A percentile compares a stretch with the other conserved stretches of the same genome.
phyloP scores from a whole-genome alignment of 495 filamentous ascomycete genomes.

The Neurospora sp. region DNA sequence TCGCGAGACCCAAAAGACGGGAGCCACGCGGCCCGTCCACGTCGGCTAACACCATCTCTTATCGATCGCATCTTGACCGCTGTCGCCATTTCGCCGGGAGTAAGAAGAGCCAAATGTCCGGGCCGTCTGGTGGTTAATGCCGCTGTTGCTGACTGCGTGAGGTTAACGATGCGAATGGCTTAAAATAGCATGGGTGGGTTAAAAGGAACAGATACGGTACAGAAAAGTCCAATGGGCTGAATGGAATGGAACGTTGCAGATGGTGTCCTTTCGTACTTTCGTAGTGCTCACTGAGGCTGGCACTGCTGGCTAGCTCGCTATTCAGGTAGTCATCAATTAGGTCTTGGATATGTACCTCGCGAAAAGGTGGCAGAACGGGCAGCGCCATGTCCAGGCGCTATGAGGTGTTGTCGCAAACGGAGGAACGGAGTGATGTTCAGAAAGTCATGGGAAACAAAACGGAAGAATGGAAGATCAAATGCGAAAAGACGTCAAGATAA shows the following conservation, averaged over 20 bases:
- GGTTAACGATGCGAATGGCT: neutral
- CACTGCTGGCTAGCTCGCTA: neutral
- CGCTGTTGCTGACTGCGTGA: neutral
- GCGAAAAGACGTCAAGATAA: neutral
- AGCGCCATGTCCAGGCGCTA: neutral
- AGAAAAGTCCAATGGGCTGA: neutral
- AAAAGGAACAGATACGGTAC: too few relatives aligned
- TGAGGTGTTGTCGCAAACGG: neutral
- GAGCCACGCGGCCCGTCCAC: neutral
- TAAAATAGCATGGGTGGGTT: neutral
- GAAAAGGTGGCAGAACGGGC: neutral
- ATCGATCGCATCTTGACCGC: neutral
- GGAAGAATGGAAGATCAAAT: neutral
- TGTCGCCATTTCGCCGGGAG: neutral
- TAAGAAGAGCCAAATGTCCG: neutral
- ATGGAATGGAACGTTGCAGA: neutral
- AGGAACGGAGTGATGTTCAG: neutral
- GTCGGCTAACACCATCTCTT: neutral
- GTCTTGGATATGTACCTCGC: neutral
- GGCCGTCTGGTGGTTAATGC: neutral
- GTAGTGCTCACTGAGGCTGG: neutral
- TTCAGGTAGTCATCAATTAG: neutral
- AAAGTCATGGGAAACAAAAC: neutral
- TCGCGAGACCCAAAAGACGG: neutral
- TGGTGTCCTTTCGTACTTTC: neutral